These are phyloP conservation scores for Reticulascus tulasneorum DNA, from an alignment of 2,329 filamentous ascomycete genomes.

Conservation along the genomic window DNA sequence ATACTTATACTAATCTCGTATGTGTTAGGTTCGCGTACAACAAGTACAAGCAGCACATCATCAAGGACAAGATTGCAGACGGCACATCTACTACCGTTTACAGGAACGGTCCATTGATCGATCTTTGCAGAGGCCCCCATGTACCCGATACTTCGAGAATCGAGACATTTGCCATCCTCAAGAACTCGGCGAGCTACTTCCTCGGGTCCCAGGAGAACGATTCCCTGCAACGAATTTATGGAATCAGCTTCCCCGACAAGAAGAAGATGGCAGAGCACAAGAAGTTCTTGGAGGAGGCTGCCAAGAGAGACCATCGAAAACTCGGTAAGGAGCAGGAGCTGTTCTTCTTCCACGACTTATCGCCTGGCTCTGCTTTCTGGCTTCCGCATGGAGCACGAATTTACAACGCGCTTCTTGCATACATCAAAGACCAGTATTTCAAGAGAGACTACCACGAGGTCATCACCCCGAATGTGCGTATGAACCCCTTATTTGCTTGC, in stretches of 20 bases:
- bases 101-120: conserved; percentile 87
- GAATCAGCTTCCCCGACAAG: conserved; percentile 93
- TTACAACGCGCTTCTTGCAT: conserved; percentile 81
- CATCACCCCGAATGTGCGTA: conserved; percentile 82
- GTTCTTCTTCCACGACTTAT: conserved; percentile 93
- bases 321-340: conserved; percentile 95
- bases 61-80: conserved; percentile 85
- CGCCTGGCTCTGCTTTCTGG: conserved; percentile 91
- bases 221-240: conserved; percentile 92
- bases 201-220: conserved; percentile 91
- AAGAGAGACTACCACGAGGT: conserved; percentile 93
- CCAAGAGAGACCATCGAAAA: conserved; percentile 90
- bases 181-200: conserved; percentile 77
- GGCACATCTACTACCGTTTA: conserved; percentile 93
- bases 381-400: conserved; percentile 89
- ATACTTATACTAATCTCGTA: conserved; percentile 1
- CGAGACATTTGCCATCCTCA: conserved; percentile 77
- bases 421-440: conserved; percentile 85
- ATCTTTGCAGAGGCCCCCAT: conserved; percentile 92
- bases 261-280: conserved; percentile 90
- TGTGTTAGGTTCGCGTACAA: conserved; percentile 81
- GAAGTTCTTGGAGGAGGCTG: conserved; percentile 95
- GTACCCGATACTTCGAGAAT: conserved; percentile 70
- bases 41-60: conserved; percentile 98
- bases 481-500: conserved; percentile 32